Base-by-base conservation (phyloP, 2,329 filamentous ascomycete genomes). In the Pestalotiopsis sp. region DNA sequence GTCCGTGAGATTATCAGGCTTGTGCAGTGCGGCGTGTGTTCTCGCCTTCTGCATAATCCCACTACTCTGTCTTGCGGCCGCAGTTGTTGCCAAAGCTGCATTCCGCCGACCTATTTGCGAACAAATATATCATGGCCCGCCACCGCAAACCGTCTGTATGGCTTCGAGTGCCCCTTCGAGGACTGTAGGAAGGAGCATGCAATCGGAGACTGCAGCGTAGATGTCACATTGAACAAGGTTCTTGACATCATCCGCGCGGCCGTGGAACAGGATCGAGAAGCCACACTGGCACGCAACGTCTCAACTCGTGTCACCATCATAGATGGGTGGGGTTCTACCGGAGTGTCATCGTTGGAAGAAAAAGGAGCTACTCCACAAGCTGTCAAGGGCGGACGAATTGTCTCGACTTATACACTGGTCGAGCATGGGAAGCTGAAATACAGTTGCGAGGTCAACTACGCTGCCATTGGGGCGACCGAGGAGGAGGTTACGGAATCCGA, bases 51-150 rank as follows among this genome's bases (percentile, higher is more conserved):
- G 38, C 84, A 81, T 60, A 84, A 88, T 9, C 93, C 94, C 4
- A 85, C 94, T 68, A 92, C 92, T 0, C 82, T 97, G 4, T 94
- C 94, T 4, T 98, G 95, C 77, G 94, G 94, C 36, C 89, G 91
- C 75, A 91, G 91, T 12, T 80, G 97, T 12, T 98, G 95, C 81
- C 90, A 87, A 75, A 79, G 80, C 64, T 98, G 95, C 79, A 81
- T 97, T 1, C 94, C 94, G 1, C 80, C 87, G 61, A 81, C 90
- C 2, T 87, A 91, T 74, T 78, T 85, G 17, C 88, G 94, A 59
- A 83, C 83, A 62, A 89, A 93, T 70, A 92, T 97, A 68, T 92
- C 93, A 1, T 97, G 95, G 78, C 94, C 93, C 0, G 89, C 89
- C 17, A 86, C 86, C 1, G 87, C 90, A 6, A 89, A 88, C 57